phyloP scores from a whole-genome alignment of 192 early-diverging fungal species.

The Podila epigama region DNA sequence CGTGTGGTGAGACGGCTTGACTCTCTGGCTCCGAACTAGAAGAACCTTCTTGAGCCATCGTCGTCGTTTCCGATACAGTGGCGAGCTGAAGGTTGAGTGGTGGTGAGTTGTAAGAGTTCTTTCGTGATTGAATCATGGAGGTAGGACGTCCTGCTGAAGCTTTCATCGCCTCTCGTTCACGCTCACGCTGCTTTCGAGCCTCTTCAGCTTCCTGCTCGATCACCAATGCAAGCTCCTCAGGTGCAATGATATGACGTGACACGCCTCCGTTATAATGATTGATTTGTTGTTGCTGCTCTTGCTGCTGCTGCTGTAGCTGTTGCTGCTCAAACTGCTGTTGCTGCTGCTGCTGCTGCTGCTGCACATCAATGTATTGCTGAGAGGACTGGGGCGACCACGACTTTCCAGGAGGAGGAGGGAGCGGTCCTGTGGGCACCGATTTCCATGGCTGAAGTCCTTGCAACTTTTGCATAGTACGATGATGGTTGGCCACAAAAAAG shows the following conservation, averaged over 20 bases:
- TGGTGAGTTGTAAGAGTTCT: not conserved
- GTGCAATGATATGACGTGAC: conserved; percentile 38
- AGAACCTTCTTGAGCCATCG: not conserved
- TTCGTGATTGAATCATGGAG: conserved; percentile 16
- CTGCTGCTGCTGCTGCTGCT: conserved; percentile 9
- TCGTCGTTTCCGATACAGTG: conserved; percentile 13
- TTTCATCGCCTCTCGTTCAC: conserved; percentile 6
- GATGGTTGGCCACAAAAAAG: conserved; percentile 43
- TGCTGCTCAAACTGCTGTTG: not conserved
- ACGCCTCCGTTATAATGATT: conserved; percentile 13
- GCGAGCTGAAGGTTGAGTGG: conserved; percentile 5
- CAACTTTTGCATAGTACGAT: conserved; percentile 40
- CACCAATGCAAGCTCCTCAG: conserved; percentile 30
- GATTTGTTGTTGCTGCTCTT: not conserved
- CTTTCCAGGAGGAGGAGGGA: conserved; percentile 12
- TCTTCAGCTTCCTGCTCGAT: conserved; percentile 36
- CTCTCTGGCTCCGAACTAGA: not conserved
- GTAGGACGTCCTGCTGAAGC: conserved; percentile 13
- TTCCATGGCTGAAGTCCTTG: conserved; percentile 16
- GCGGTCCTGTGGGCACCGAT: conserved; percentile 5
- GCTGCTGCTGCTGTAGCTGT: not conserved
- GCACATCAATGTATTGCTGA: not conserved
- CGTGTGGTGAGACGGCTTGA: not conserved
- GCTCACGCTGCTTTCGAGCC: conserved; percentile 14
- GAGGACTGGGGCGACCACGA: conserved; percentile 8